Base-by-base conservation (phyloP, 1,284 basidiomycete species). In the Cutaneotrichosporon spelunceum region DNA sequence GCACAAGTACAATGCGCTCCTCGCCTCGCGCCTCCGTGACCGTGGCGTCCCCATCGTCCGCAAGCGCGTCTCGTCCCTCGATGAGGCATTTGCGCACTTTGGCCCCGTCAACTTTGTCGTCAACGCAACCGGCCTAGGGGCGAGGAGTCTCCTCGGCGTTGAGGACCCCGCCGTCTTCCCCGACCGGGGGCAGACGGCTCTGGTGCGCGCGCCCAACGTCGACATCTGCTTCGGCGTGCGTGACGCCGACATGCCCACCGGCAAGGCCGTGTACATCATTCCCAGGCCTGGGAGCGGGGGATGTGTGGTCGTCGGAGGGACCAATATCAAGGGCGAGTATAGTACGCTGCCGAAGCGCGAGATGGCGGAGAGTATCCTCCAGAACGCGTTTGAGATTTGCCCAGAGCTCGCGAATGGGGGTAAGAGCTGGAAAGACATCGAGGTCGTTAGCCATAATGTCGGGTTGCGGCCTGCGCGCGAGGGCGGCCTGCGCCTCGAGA, bases 141-240 rank as follows among this genome's bases (percentile, higher is more conserved):
- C 90, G 11, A 82, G 85, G 13, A 84, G 84, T 19, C 81, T 94
- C 13, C 84, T 89, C n/a, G 91, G 90, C 4, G 86, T 94, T 3
- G 85, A 90, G 66, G 89, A 92, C 72, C 80, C 82, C 57, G 78
- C 80, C 19, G 83, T 93, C 24, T 86, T 86, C 72, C 92, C 93
- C 0, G 84, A 93, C 57, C 84, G 91, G 47, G 93, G 93, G 0
- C 93, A 96, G 78, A 93, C 90, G 0, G 85, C 93, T 10, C 78
- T 91, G 27, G 81, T 91, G 14, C 79, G 84, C 57, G 88, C 90
- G 0, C 91, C 91, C 3, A 57, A 52, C 6, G 72, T 75, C 13
- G 64, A 64, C 36, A 62, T 59, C 5, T 64, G 60, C 58, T 62
- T 50, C n/a, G 66, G 66, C 44, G 63, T 64, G 29, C 58, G 63